These are phyloP conservation scores for Mycosphaerelloides madeirae DNA, from an alignment of 2,329 filamentous ascomycete genomes.

Conservation along the genomic window DNA sequence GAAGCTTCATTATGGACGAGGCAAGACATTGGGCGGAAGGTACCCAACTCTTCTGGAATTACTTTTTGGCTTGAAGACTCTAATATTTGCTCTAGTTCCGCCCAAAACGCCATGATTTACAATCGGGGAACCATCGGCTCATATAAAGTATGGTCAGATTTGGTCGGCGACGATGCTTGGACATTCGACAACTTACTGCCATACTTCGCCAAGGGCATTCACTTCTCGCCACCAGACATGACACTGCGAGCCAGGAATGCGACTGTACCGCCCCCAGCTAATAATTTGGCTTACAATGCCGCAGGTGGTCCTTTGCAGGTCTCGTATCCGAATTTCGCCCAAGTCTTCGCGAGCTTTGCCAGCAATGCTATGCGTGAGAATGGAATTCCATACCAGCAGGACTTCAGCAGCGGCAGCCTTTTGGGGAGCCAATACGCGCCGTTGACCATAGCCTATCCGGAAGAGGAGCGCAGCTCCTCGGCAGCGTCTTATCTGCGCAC, in stretches of 20 bases:
- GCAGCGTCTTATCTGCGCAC: slow-evolving; percentile 11
- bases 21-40: slow-evolving; percentile 27
- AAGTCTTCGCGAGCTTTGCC: slow-evolving; percentile 11
- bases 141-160: slow-evolving; percentile 34
- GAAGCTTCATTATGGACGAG: slow-evolving; percentile 20
- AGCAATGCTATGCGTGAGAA: slow-evolving; percentile 7
- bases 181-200: slow-evolving; percentile 28
- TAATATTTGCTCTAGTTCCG: slow-evolving; percentile 14
- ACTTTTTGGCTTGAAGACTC: not conserved
- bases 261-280: slow-evolving; percentile 9
- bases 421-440: slow-evolving; percentile 16
- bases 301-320: slow-evolving; percentile 31
- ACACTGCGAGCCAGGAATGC: slow-evolving; percentile 10
- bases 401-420: slow-evolving; percentile 10
- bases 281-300: slow-evolving; percentile 13
- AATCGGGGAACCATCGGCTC: slow-evolving; percentile 31
- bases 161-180: slow-evolving; percentile 33
- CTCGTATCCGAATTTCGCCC: slow-evolving; percentile 24
- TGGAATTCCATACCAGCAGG: slow-evolving; percentile 10
- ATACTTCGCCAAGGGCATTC: slow-evolving; percentile 14
- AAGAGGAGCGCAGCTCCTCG: slow-evolving; percentile 16
- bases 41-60: not conserved
- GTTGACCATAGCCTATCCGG: slow-evolving; percentile 13
- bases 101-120: slow-evolving; percentile 25
- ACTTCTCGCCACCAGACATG: slow-evolving; percentile 4